These are phyloP conservation scores for Aspergillus leporis DNA, from an alignment of 495 filamentous ascomycete species.

Conservation along the genomic window DNA sequence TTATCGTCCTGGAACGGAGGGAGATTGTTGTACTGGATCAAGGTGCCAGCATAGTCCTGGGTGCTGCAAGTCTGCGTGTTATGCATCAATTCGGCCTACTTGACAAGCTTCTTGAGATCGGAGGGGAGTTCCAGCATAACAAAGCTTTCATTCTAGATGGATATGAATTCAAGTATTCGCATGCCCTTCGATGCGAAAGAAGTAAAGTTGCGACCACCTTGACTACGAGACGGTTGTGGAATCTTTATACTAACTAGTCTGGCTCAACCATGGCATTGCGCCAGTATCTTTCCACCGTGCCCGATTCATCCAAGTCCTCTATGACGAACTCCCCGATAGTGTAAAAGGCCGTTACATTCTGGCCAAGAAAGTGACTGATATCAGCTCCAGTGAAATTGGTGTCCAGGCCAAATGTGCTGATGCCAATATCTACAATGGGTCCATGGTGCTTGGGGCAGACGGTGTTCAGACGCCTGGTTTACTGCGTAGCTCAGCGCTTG, in stretches of 20 bases:
- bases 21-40: slow-evolving; percentile 33
- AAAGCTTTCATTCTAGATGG: not conserved
- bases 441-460: slow-evolving; percentile 49
- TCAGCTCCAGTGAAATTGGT: slow-evolving; percentile 6
- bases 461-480: slow-evolving; percentile 44
- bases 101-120: slow-evolving; percentile 25
- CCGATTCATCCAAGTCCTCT: slow-evolving; percentile 24
- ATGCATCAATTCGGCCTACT: slow-evolving; percentile 51
- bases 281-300: slow-evolving; percentile 27
- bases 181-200: slow-evolving; percentile 20
- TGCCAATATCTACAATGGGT: slow-evolving; percentile 40
- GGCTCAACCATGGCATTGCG: slow-evolving; percentile 14
- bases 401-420: slow-evolving; percentile 21
- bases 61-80: slow-evolving; percentile 38
- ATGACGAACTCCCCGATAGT: slow-evolving; percentile 19
- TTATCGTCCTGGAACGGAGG: slow-evolving; percentile 49
- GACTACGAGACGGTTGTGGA: not conserved
- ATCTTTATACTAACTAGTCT: not conserved
- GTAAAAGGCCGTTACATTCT: slow-evolving; percentile 21
- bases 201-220: slow-evolving; percentile 2
- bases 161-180: slow-evolving; percentile 6
- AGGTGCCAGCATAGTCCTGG: slow-evolving; percentile 41
- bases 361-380: slow-evolving; percentile 15
- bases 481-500: slow-evolving; percentile 38
- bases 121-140: not conserved